These are phyloP conservation scores for Trypanosoma mega DNA, from an alignment of 208 protist species.

Conservation along the genomic window DNA sequence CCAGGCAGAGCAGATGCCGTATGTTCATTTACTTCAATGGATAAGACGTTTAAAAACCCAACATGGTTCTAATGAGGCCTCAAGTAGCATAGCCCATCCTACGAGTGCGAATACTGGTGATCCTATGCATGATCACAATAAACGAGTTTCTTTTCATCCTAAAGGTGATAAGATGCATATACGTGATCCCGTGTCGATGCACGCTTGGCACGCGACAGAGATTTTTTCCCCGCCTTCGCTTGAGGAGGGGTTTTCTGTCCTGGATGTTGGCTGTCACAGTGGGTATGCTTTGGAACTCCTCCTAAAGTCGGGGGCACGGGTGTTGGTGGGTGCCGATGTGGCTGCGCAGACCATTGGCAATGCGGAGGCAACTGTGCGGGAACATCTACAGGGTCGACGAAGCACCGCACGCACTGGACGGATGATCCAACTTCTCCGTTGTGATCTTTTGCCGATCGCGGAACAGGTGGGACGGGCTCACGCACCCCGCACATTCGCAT, in stretches of 20 bases:
- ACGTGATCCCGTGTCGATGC: conserved; percentile 28
- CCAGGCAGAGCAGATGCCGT: conserved; percentile 62
- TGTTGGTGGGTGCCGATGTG: conserved; percentile 54
- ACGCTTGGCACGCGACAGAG: conserved; percentile 41
- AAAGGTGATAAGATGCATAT: background rate
- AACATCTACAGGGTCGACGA: conserved; percentile 45
- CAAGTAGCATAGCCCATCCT: too few relatives aligned
- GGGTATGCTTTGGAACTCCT: conserved; percentile 66
- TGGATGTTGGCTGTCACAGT: conserved; percentile 78
- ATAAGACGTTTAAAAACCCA: conserved; percentile 35
- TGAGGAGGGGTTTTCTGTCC: conserved; percentile 38
- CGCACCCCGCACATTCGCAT: background rate
- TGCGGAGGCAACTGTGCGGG: conserved; percentile 61
- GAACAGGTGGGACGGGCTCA: background rate
- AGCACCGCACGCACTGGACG: conserved; percentile 18
- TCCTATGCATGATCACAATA: too few relatives aligned
- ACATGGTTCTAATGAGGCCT: too few relatives aligned
- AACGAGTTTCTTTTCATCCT: too few relatives aligned
- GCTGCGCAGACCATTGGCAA: conserved; percentile 36
- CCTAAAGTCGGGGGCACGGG: conserved; percentile 51
- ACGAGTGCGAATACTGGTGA: background rate
- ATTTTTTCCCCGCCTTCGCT: conserved; percentile 32
- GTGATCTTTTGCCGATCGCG: conserved; percentile 20
- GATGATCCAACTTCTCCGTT: conserved; percentile 27
- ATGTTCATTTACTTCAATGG: conserved; percentile 82